Conservation (phyloP, 345 rosid species). For the Populus ilicifolia region DNA sequence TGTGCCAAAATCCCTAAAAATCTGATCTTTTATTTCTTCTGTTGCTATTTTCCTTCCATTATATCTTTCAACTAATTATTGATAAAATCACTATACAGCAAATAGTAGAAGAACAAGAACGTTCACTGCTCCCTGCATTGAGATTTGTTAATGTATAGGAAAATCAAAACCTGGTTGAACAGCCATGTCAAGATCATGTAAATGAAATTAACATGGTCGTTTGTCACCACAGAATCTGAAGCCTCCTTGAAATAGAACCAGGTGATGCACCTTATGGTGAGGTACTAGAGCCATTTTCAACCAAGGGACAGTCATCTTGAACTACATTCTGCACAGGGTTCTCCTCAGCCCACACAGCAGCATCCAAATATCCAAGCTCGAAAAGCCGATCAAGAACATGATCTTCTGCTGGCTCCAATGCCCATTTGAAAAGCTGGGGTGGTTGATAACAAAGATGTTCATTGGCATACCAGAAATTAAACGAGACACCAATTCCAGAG, state of each 20-base stretch:
- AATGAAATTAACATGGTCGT: background rate
- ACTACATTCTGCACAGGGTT: conserved; percentile 60
- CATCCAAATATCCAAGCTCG: conserved; percentile 75
- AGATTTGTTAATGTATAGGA: background rate
- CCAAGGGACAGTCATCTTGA: conserved; percentile 25
- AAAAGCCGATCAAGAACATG: conserved; percentile 63
- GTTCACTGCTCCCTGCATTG: background rate
- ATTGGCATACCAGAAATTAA: background rate
- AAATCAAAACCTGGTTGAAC: too few species aligned
- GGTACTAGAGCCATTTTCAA: conserved; percentile 25
- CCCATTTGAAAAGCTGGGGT: conserved; percentile 81
- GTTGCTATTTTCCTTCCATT: background rate
- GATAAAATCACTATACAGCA: background rate
- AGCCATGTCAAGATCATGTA: background rate
- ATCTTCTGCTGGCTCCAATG: conserved; percentile 88
- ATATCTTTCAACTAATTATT: background rate
- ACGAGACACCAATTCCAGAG: background rate
- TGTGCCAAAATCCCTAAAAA: background rate
- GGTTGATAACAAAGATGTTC: conserved; percentile 5
- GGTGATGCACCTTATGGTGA: background rate
- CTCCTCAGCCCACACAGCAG: conserved; percentile 67
- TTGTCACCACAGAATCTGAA: background rate
- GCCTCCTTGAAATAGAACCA: conserved; percentile 1
- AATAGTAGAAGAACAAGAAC: background rate
- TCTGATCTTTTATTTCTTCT: background rate